Base-by-base conservation (phyloP, 192 early-diverging fungal genomes). In the Coemansia sp. region DNA sequence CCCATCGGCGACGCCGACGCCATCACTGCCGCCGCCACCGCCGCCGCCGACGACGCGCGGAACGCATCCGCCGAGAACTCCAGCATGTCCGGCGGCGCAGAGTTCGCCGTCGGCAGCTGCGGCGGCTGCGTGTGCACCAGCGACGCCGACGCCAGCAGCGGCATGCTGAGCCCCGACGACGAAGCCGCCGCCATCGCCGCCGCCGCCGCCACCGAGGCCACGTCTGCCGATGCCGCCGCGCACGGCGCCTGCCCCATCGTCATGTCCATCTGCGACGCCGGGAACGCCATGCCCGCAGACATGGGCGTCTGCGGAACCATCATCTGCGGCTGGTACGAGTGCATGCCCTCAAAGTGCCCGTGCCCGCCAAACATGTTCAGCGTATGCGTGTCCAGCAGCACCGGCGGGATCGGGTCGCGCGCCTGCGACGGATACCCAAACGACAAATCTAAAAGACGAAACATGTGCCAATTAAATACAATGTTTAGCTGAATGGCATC, bases 21-120 rank as follows among this genome's bases (percentile, higher is more conserved):
- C 21, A 23, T 43, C 31, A 35, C 29, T 54, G 28, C 42, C 3
- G 40, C 56, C 8, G 40, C 28, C 5, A 22, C 11, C 45, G 29
- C 31, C 8, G 56, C 55, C 10, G 21, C 38, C 32, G 49, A 47
- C 19, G 54, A 25, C n/a, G 50, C 33, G 11, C 44, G 65, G 7
- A 78, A 64, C 0, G 62, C 24, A 22, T 78, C 58, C 1, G 48
- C 50, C 0, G 75, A 40, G 16, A 78, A 78, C 65, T 78, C 75
- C 11, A 78, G 54, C 47, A 78, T 59, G 47, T 78, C 59, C 1
- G 75, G 33, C 18, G 75, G 75, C 9, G 75, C 75, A 25, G 75
- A 78, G 56, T 40, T 72, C 30, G 63, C 38, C 0, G 62, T 50
- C 7, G 49, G 51, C 43, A 71, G 18, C 22, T 56, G 55, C 2